Percentiles rank a stretch among this genome's conserved stretches.
These are phyloP conservation scores for Boechera stricta DNA, from an alignment of 345 rosid species.

Conservation along the genomic window DNA sequence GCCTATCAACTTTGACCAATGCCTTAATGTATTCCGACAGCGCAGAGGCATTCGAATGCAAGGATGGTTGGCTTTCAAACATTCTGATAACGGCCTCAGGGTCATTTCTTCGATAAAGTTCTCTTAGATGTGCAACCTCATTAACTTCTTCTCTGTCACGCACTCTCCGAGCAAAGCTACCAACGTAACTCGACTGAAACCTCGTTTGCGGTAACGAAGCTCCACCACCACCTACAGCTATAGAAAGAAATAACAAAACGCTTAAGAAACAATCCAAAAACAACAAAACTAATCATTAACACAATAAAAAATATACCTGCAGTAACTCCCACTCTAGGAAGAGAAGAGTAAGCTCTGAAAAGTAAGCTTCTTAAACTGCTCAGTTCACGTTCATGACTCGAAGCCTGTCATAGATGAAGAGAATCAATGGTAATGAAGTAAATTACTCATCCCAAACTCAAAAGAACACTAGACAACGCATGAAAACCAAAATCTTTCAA, in stretches of 20 bases:
- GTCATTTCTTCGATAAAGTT: slow-evolving; percentile 76
- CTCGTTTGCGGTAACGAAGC: slow-evolving; percentile 47
- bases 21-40: slow-evolving; percentile 88
- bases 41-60: slow-evolving; percentile 69
- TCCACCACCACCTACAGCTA: slow-evolving; percentile 34
- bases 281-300: neutral
- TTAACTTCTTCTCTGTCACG: slow-evolving; percentile 77
- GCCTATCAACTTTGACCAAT: slow-evolving; percentile 83
- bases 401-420: slow-evolving; percentile 50
- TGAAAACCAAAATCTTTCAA: neutral
- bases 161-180: slow-evolving; percentile 73
- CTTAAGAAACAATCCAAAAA: neutral
- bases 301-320: slow-evolving; percentile 47
- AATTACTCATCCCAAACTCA: neutral
- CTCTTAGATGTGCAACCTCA: slow-evolving; percentile 73
- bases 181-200: slow-evolving; percentile 74
- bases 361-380: slow-evolving; percentile 52
- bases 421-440: neutral
- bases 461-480: neutral
- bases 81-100: slow-evolving; percentile 85
- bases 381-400: slow-evolving; percentile 57
- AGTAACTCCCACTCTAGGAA: slow-evolving; percentile 48
- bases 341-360: slow-evolving; percentile 50
- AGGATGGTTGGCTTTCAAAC: slow-evolving; percentile 81
- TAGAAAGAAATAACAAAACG: slow-evolving; percentile 1